Conservation (phyloP, 208 protist species). For the Crithidia thermophila region DNA sequence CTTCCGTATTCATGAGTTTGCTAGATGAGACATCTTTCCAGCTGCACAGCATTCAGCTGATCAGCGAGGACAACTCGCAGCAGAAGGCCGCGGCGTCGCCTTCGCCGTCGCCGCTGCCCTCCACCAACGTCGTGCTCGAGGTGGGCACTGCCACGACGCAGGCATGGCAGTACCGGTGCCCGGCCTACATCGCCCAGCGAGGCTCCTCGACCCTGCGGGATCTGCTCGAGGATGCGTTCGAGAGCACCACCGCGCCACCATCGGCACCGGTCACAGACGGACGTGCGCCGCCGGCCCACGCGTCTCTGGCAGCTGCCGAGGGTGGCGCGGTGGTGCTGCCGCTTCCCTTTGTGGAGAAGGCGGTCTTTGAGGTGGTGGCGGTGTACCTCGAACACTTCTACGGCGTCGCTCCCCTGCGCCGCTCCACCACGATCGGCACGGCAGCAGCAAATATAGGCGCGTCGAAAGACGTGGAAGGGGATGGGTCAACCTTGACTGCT, state of each 20-base stretch:
- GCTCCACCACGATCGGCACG: background rate
- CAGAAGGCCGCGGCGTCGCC: background rate
- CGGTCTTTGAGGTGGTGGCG: conserved; percentile 56
- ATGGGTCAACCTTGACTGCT: too few species aligned
- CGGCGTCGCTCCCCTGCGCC: conserved; percentile 22
- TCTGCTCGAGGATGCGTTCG: conserved; percentile 34
- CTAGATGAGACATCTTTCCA: conserved; percentile 8
- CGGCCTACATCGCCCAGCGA: conserved; percentile 39
- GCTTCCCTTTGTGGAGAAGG: conserved; percentile 38
- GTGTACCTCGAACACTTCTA: conserved; percentile 82
- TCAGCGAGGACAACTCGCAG: background rate
- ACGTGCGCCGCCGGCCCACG: too few species aligned
- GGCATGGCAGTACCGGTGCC: conserved; percentile 35
- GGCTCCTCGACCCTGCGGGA: conserved; percentile 45
- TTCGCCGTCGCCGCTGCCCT: background rate
- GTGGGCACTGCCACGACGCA: conserved; percentile 4
- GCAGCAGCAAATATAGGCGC: background rate
- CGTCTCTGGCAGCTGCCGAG: background rate
- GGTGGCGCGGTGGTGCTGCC: conserved; percentile 23
- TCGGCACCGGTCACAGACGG: background rate
- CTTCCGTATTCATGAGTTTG: conserved; percentile 1
- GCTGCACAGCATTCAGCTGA: conserved; percentile 25
- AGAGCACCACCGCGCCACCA: background rate
- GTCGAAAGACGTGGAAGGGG: too few species aligned
- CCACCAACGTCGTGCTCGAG: conserved; percentile 26